Conservation (phyloP, 2,329 filamentous ascomycete genomes). For the Ophiocordyceps camponoti-rufipedis region DNA sequence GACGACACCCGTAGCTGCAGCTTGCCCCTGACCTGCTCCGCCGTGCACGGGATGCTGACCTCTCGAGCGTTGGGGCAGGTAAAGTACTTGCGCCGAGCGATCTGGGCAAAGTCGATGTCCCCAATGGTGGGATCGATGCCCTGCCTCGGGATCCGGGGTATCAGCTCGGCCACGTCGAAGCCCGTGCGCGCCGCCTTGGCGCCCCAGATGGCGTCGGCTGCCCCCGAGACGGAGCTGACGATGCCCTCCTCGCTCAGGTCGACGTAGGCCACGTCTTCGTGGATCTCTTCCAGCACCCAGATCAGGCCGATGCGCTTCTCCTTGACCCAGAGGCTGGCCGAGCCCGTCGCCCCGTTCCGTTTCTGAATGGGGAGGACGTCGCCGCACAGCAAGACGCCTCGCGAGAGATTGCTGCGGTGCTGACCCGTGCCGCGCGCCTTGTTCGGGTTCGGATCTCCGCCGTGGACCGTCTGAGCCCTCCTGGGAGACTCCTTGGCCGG, state of each 20-base stretch:
- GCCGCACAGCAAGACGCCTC: slow-evolving; percentile 81
- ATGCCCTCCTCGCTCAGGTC: slow-evolving; percentile 60
- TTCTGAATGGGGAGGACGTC: slow-evolving; percentile 98
- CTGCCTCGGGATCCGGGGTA: slow-evolving; percentile 68
- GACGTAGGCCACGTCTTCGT: slow-evolving; percentile 74
- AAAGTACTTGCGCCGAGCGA: slow-evolving; percentile 58
- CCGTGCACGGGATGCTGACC: slow-evolving; percentile 67
- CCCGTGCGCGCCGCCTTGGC: slow-evolving; percentile 46
- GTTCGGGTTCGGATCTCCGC: slow-evolving; percentile 32
- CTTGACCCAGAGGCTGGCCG: slow-evolving; percentile 95
- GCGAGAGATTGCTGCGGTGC: slow-evolving; percentile 57
- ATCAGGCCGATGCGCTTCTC: slow-evolving; percentile 88
- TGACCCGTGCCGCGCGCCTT: slow-evolving; percentile 37
- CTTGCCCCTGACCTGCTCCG: slow-evolving; percentile 53
- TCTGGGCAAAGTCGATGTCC: slow-evolving; percentile 60
- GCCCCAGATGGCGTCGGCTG: slow-evolving; percentile 76
- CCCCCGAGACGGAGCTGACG: slow-evolving; percentile 52
- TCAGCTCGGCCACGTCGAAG: slow-evolving; percentile 57
- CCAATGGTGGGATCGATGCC: slow-evolving; percentile 51
- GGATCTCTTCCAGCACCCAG: slow-evolving; percentile 96
- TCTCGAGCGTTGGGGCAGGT: slow-evolving; percentile 63
- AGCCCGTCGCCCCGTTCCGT: slow-evolving; percentile 76
- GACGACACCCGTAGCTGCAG: slow-evolving; percentile 72
- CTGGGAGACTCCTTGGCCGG: slow-evolving; percentile 32
- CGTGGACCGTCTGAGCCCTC: slow-evolving; percentile 46